Evolutionary conservation across 805 yeast species (phyloP).

Genomic region (Cyberlindnera euphorbiiphila): DNA sequence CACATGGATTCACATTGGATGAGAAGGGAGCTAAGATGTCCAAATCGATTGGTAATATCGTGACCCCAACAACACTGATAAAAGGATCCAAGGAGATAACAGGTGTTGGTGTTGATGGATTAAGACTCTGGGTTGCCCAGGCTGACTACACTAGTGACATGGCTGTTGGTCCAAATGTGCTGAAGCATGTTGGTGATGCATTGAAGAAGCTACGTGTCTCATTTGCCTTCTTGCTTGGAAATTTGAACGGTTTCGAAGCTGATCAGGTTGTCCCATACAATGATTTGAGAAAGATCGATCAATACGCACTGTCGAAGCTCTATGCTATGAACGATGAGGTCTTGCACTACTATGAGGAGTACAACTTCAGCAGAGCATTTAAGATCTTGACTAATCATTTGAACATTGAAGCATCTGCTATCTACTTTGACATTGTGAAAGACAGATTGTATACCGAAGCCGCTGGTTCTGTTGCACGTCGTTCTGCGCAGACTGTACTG

Average conservation of each 20-base stretch:
- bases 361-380: conserved; percentile 67
- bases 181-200: conserved; percentile 74
- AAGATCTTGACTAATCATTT: conserved; percentile 67
- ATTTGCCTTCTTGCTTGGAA: conserved; percentile 77
- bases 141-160: conserved; percentile 83
- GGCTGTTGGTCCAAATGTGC: conserved; percentile 63
- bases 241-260: conserved; percentile 44
- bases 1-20: conserved; percentile 93
- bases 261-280: conserved; percentile 36
- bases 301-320: conserved; percentile 56
- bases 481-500: conserved; percentile 63
- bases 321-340: conserved; percentile 41
- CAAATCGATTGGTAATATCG: conserved; percentile 82
- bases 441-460: conserved; percentile 79
- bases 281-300: conserved; percentile 49
- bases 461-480: conserved; percentile 43
- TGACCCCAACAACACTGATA: conserved; percentile 65
- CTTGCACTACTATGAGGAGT: conserved; percentile 44
- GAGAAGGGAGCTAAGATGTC: conserved; percentile 89
- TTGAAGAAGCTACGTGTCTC: conserved; percentile 80
- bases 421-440: conserved; percentile 82
- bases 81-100: conserved; percentile 54
- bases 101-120: conserved; percentile 82
- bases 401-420: conserved; percentile 71
- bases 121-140: conserved; percentile 87